Base-by-base conservation (phyloP, 2,329 filamentous ascomycete species). In the Claviceps fusiformis region DNA sequence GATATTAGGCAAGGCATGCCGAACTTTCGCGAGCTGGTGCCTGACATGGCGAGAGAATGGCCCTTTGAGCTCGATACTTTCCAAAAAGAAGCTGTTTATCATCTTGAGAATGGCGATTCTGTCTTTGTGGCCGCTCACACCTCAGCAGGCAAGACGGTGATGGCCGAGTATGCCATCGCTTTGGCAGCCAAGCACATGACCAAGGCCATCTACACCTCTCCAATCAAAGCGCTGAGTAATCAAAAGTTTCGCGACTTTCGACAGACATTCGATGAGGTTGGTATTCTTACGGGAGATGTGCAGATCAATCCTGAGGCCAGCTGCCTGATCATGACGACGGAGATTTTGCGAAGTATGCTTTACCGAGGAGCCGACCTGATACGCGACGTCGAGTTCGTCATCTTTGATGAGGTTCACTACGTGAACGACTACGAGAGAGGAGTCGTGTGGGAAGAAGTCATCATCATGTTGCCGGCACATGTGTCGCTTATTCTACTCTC, bases 391-490 rank as follows among this genome's bases (percentile, higher is more conserved):
- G 93, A 98, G 62, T 98, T 95, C 67, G 93, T 98, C 62, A 96
- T 98, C 51, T 98, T 98, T 59, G 93, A 98, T 64, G 93, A 98
- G 70, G 93, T 98, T 2, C 93, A 98, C 71, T 98, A 98, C 67
- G 92, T 98, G 60, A 98, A 97, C 66, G 93, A 98, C 67, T 79
- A 87, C 31, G 93, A 97, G 68, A 82, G 93, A 71, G 93, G 93
- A 64, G 93, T 98, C 6, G 93, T 98, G 0, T 98, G 93, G 93
- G 93, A 98, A 70, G 93, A 98, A 70, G 93, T 98, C 63, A 98
- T 98, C 65, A 98, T 98, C 64, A 97, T 98, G 93, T 78, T 98
- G 55, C 93, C 93, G 0, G 91, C 95, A 67, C 93, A 98, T 71
- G 89, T 98, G 44, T 95, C 93, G 2, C 78, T 98, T 27, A 98